These are phyloP conservation scores for Vicia sativa DNA, from an alignment of 306 rosid genomes.

Conservation along the genomic window DNA sequence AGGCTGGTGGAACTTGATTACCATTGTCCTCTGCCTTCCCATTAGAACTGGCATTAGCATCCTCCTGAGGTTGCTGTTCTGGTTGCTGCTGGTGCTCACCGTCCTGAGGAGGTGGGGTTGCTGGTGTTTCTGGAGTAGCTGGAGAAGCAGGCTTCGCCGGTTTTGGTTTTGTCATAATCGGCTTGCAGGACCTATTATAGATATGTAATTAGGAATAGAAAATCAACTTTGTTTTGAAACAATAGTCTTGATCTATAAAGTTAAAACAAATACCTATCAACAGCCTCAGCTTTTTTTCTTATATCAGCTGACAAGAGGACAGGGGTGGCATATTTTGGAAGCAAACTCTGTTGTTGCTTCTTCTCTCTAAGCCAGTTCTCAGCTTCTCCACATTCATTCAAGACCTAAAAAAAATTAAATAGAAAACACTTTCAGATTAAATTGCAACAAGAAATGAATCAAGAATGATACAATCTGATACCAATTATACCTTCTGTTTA, in stretches of 20 bases:
- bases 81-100: conserved; percentile 43
- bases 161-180: conserved; percentile 62
- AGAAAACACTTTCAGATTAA: not conserved
- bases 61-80: conserved; percentile 31
- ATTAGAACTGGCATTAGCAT: conserved; percentile 36
- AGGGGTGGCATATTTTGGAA: conserved; percentile 76
- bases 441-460: not conserved
- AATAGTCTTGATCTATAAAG: not conserved
- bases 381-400: conserved; percentile 77
- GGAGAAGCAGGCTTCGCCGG: conserved; percentile 75
- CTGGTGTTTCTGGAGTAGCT: conserved; percentile 64
- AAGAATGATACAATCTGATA: not conserved
- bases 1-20: conserved; percentile 51
- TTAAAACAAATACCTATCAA: conserved; percentile 63
- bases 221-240: not conserved
- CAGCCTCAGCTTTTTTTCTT: conserved; percentile 76
- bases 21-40: conserved; percentile 47
- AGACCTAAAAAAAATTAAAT: conserved; percentile 49
- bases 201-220: not conserved
- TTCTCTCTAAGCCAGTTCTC: conserved; percentile 92
- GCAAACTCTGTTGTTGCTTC: conserved; percentile 67
- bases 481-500: conserved; percentile 71
- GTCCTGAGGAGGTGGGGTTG: conserved; percentile 54
- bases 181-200: conserved; percentile 69
- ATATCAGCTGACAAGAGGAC: conserved; percentile 73